Base-by-base conservation (phyloP, 768 basidiomycete species). In the Leccinum pellstonianum region DNA sequence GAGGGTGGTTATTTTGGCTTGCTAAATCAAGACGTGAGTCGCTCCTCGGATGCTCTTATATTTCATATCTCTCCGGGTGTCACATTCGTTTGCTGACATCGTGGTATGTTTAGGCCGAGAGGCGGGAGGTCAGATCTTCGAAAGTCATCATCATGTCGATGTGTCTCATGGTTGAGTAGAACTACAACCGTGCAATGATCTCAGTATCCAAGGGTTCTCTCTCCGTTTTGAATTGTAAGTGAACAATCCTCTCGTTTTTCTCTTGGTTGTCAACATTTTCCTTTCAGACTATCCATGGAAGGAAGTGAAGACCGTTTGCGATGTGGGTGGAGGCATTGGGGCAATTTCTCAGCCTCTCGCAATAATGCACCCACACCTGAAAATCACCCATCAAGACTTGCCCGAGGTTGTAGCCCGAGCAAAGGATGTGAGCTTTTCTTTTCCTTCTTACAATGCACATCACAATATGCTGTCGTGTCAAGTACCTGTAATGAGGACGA, bases 131-230 rank as follows among this genome's bases (percentile, higher is more conserved):
- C 54, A 47, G 49, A 31, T 41, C 6, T 41, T n/a, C 38, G 7
- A n/a, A 41, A 23, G 6, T 15, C 0, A 4, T 15, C 3, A 14
- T 21, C 15, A 17, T 48, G 21, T 49, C 25, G 41, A 17, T n/a
- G 38, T 15, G 38, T n/a, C 38, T 41, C 33, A 12, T 37, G 25
- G 6, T 47, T 38, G 48, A 7, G 10, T 31, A 71, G 70, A 56
- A 52, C 19, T 72, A 57, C 31, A 64, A 72, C 19, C 57, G 53
- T 49, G 65, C 67, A n/a, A 70, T 71, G 70, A 29, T 61, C 3
- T 67, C 65, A 0, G 10, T 63, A n/a, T 33, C 66, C 55, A 59
- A 63, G 64, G 70, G 64, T 10, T 59, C 67, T 31, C 59, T 66
- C 38, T 41, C 38, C 17, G 38, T 41, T 41, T 41, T 41, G 38